Conservation (phyloP, 805 yeast genomes). For the Cyberlindnera nakhonratchasimensis region DNA sequence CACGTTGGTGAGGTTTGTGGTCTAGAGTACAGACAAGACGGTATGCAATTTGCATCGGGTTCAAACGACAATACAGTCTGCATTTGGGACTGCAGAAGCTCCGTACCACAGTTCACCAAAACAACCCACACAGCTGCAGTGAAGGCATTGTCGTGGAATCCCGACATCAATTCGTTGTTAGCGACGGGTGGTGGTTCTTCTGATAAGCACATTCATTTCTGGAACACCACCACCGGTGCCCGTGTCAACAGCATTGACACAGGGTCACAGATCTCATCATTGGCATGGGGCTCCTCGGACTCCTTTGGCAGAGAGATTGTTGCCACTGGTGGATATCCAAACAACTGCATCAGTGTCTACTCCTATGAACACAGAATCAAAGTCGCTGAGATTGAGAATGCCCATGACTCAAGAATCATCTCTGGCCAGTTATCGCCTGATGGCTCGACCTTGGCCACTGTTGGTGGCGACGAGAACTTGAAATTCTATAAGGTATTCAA, state of each 20-base stretch:
- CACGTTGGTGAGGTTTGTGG: constrained; percentile 95
- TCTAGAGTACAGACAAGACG: constrained; percentile 78
- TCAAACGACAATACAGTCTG: constrained; percentile 93
- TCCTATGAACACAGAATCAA: constrained; percentile 81
- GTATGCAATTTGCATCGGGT: constrained; percentile 82
- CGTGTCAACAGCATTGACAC: constrained; percentile 83
- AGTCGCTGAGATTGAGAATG: constrained; percentile 80
- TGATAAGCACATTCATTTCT: constrained; percentile 85
- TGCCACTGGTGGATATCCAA: constrained; percentile 92
- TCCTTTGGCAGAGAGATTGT: constrained; percentile 79
- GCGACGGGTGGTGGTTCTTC: constrained; percentile 98
- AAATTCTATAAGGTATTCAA: constrained; percentile 94
- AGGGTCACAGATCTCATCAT: constrained; percentile 90
- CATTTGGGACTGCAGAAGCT: constrained; percentile 84
- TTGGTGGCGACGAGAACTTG: constrained; percentile 93
- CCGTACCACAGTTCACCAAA: constrained; percentile 68
- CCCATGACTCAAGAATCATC: constrained; percentile 87
- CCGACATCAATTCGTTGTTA: constrained; percentile 71
- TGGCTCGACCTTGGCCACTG: constrained; percentile 85
- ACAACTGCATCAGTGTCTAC: constrained; percentile 77
- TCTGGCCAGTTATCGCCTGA: constrained; percentile 87
- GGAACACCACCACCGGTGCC: constrained; percentile 92
- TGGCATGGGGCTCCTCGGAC: constrained; percentile 81
- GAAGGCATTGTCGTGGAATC: constrained; percentile 94
- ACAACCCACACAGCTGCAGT: constrained; percentile 90